These are phyloP conservation scores for Chytriomyces sp. DNA, from an alignment of 192 early-diverging fungal genomes.

Conservation along the genomic window DNA sequence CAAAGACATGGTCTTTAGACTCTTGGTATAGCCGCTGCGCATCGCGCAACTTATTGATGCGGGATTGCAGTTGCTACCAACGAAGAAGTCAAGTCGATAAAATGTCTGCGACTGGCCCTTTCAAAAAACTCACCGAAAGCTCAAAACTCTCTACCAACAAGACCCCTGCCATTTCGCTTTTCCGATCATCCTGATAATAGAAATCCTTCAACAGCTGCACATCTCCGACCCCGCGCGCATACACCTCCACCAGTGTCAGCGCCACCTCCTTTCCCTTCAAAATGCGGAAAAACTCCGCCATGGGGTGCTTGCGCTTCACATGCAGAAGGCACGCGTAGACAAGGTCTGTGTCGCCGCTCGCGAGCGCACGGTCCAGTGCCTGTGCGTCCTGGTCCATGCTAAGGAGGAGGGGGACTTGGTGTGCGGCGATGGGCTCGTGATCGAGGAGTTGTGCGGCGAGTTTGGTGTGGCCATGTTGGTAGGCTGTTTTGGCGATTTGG, in stretches of 20 bases:
- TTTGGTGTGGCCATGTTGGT: conserved; percentile 76
- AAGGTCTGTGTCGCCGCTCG: conserved; percentile 94
- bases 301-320: conserved; percentile 77
- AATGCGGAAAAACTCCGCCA: conserved; percentile 89
- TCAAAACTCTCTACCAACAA: conserved; percentile 42
- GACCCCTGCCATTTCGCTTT: conserved; percentile 62
- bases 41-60: conserved; percentile 71
- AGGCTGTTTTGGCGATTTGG: conserved; percentile 91
- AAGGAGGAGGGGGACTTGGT: conserved; percentile 92
- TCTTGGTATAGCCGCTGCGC: conserved; percentile 74
- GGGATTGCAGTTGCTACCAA: conserved; percentile 55
- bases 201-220: conserved; percentile 84
- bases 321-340: conserved; percentile 92
- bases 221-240: conserved; percentile 71
- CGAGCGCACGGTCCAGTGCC: conserved; percentile 87
- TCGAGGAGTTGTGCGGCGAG: conserved; percentile 90
- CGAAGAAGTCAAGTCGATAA: no score
- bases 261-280: conserved; percentile 78
- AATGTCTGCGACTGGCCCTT: neutral
- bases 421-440: conserved; percentile 92
- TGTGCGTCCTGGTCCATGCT: conserved; percentile 89
- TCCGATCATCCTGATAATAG: conserved; percentile 95
- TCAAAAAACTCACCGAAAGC: conserved; percentile 3
- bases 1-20: conserved; percentile 69
- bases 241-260: conserved; percentile 78